phyloP scores from a whole-genome alignment of 106 monocot species.

The Phalaenopsis aphrodite region DNA sequence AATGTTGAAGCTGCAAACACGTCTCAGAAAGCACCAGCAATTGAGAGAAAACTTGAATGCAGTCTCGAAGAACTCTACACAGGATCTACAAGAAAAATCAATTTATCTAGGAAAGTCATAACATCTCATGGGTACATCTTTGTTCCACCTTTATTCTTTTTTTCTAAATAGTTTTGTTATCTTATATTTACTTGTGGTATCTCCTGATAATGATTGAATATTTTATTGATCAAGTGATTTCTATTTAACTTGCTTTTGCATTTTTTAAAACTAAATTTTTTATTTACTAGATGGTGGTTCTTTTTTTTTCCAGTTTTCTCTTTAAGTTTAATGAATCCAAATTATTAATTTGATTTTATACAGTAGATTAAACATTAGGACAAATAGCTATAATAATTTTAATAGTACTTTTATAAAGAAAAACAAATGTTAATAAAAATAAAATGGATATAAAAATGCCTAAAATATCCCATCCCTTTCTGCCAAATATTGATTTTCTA shows the following conservation, averaged over 20 bases:
- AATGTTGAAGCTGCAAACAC: no score
- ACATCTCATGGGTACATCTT: constrained; percentile 31
- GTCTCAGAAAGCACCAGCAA: constrained; percentile 37
- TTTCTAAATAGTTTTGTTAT: not conserved
- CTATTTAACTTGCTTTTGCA: not conserved
- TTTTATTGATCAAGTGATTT: not conserved
- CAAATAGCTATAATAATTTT: no score
- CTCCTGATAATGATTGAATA: not conserved
- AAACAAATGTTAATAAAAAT: no score
- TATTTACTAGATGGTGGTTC: not conserved
- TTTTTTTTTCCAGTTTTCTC: not conserved
- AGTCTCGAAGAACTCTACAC: constrained; percentile 60
- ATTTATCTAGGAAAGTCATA: constrained; percentile 55
- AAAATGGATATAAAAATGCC: no score
- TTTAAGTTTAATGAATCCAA: not conserved
- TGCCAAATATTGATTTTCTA: no score
- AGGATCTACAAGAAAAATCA: constrained; percentile 59
- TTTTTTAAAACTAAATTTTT: not conserved
- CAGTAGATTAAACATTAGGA: not conserved
- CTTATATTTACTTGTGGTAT: not conserved
- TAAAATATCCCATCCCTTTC: no score
- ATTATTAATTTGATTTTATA: not conserved
- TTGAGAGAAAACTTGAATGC: constrained; percentile 51
- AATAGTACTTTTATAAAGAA: no score
- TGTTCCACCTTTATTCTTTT: not conserved